phyloP scores from a whole-genome alignment of 768 basidiomycete species.

The Cystobasidium ongulense region DNA sequence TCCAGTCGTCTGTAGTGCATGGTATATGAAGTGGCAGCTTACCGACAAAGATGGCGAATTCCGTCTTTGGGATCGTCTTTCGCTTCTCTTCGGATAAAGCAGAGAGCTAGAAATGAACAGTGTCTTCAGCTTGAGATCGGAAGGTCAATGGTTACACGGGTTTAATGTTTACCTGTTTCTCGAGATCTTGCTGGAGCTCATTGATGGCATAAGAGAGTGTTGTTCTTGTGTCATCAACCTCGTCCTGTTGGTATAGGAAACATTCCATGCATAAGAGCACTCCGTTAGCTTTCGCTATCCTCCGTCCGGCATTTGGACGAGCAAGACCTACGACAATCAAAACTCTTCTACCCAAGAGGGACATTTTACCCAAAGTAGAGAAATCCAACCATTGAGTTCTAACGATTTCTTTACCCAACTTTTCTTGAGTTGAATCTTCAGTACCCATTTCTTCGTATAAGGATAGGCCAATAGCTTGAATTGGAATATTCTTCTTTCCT shows the following conservation, averaged over 20 bases:
- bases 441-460: constrained; percentile 71
- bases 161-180: constrained; percentile 42
- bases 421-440: constrained; percentile 37
- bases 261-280: neutral
- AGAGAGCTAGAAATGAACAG: neutral
- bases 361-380: constrained; percentile 48
- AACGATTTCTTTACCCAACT: constrained; percentile 60
- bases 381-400: constrained; percentile 83
- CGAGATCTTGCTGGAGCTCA: constrained; percentile 80
- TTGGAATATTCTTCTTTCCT: constrained; percentile 57
- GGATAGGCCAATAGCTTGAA: constrained; percentile 92
- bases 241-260: constrained; percentile 41
- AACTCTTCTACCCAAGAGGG: constrained; percentile 68
- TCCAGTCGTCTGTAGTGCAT: neutral
- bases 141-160: neutral
- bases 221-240: constrained; percentile 48
- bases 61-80: constrained; percentile 59
- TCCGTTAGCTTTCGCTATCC: neutral
- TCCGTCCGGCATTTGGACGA: neutral
- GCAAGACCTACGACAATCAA: constrained; percentile 58
- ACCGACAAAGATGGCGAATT: constrained; percentile 82
- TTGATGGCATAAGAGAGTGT: constrained; percentile 69
- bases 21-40: constrained; percentile 27
- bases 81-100: constrained; percentile 56
- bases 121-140: too few species aligned